A percentile compares a stretch with the other conserved stretches of the same genome.
phyloP scores from a whole-genome alignment of 2,329 filamentous ascomycete genomes.

The Dactylonectria estremocensis region DNA sequence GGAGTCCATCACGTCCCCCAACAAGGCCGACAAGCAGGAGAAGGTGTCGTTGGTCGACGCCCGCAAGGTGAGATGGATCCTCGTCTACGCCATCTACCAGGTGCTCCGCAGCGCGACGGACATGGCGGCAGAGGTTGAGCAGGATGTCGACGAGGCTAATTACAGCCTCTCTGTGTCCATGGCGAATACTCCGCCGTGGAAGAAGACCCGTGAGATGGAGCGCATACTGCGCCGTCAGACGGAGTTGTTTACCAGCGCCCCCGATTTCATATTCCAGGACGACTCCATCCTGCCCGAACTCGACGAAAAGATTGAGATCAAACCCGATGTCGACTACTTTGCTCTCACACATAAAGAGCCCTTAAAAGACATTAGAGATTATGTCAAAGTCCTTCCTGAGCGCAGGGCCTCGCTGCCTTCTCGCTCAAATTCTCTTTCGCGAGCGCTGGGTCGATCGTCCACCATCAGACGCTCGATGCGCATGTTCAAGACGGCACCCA shows the following conservation, averaged over 20 bases:
- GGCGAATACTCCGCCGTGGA: conserved; percentile 63
- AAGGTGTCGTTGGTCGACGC: conserved; percentile 73
- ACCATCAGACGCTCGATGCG: conserved; percentile 55
- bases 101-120: conserved; percentile 77
- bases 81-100: conserved; percentile 82
- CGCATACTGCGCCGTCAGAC: conserved; percentile 50
- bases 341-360: conserved; percentile 57
- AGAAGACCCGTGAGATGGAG: conserved; percentile 49
- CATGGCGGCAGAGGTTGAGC: conserved; percentile 71
- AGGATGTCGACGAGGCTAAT: conserved; percentile 66
- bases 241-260: conserved; percentile 40
- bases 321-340: conserved; percentile 71
- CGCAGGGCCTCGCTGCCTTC: conserved; percentile 38
- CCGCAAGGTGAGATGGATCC: conserved; percentile 83
- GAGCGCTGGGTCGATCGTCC: conserved; percentile 51
- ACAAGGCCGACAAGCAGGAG: conserved; percentile 69
- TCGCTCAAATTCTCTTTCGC: conserved; percentile 51
- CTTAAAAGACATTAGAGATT: conserved; percentile 18
- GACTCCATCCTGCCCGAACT: conserved; percentile 23
- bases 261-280: conserved; percentile 31
- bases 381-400: conserved; percentile 35
- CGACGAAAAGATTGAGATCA: conserved; percentile 58
- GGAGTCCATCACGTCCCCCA: conserved; percentile 64
- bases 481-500: conserved; percentile 47
- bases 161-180: conserved; percentile 70